These are phyloP conservation scores for Decorospora gaudefroyi DNA, from an alignment of 2,329 filamentous ascomycete species.

Conservation along the genomic window DNA sequence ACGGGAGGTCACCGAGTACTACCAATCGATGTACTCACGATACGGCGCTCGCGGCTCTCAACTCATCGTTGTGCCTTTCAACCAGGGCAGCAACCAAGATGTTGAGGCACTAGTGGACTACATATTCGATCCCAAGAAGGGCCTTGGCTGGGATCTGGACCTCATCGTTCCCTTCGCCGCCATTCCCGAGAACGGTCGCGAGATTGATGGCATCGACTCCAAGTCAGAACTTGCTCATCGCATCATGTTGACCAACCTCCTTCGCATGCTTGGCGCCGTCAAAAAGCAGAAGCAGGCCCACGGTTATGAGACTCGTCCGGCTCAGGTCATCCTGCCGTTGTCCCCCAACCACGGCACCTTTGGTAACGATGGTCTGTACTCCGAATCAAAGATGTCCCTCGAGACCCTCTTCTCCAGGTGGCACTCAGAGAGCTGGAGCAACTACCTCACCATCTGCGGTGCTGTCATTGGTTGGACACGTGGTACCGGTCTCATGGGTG, in stretches of 20 bases:
- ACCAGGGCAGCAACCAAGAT: constrained; percentile 98
- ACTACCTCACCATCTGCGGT: constrained; percentile 97
- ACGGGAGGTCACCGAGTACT: constrained; percentile 97
- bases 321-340: constrained; percentile 92
- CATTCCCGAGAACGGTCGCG: constrained; percentile 95
- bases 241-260: constrained; percentile 97
- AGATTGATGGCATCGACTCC: constrained; percentile 95
- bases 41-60: constrained; percentile 93
- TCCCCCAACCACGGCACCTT: constrained; percentile 99
- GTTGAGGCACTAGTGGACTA: constrained; percentile 92
- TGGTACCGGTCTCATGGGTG: constrained; percentile 95
- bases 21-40: constrained; percentile 96
- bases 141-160: constrained; percentile 97
- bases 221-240: constrained; percentile 97
- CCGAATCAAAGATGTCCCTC: constrained; percentile 94
- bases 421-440: constrained; percentile 96
- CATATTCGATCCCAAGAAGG: constrained; percentile 95
- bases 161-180: constrained; percentile 95
- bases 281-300: constrained; percentile 87
- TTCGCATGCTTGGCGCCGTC: constrained; percentile 86
- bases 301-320: constrained; percentile 91
- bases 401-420: constrained; percentile 98
- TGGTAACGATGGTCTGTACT: constrained; percentile 96
- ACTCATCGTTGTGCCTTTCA: constrained; percentile 97
- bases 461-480: constrained; percentile 99